These are phyloP conservation scores for Brassica cretica DNA, from an alignment of 345 rosid species.

Conservation along the genomic window DNA sequence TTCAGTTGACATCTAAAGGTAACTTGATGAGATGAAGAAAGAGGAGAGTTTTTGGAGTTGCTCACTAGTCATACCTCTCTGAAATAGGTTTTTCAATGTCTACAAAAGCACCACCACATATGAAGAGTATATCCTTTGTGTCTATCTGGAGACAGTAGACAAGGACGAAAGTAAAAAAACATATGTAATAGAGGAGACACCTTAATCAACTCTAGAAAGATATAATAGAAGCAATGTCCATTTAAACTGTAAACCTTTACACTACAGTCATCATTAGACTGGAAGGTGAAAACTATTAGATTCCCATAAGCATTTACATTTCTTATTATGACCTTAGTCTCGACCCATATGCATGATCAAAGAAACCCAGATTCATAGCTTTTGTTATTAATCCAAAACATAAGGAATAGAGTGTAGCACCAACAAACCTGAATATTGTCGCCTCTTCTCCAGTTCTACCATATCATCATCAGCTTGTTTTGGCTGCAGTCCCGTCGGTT, in stretches of 20 bases:
- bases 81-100: constrained; percentile 98
- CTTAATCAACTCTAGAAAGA: background rate
- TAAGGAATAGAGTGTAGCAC: constrained; percentile 11
- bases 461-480: constrained; percentile 64
- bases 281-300: background rate
- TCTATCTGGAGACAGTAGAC: constrained; percentile 59
- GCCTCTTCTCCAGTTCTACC: constrained; percentile 98
- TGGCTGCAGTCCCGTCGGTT: constrained; percentile 35
- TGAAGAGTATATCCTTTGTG: constrained; percentile 97
- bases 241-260: background rate
- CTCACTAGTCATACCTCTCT: constrained; percentile 62
- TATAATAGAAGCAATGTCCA: background rate
- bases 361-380: background rate
- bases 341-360: background rate
- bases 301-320: background rate
- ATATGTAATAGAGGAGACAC: constrained; percentile 4
- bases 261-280: no score
- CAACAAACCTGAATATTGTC: constrained; percentile 92
- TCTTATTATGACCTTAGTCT: background rate
- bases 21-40: background rate
- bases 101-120: constrained; percentile 96
- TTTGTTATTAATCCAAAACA: background rate
- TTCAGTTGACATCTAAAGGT: background rate
- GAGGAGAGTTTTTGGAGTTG: background rate
- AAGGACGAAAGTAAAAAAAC: constrained; percentile 1